Base-by-base conservation (phyloP, 371 early-diverging fungal species). In the Parasitella parasitica region DNA sequence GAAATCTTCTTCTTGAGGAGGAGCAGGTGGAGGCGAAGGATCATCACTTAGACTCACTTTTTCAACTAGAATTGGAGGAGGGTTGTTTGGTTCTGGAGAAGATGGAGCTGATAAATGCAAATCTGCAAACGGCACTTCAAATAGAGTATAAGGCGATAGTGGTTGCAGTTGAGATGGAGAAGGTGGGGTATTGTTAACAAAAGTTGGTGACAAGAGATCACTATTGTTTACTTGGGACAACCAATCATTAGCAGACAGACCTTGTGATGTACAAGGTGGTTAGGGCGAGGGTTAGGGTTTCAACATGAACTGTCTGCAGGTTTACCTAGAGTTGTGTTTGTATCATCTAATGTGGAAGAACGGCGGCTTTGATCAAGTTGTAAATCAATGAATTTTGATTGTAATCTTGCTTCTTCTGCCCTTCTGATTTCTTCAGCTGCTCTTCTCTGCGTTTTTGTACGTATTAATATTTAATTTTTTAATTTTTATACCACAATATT, bases 351-450 rank as follows among this genome's bases (percentile, higher is more conserved):
- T 32, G 71, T 39, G n/a, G 70, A 71, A 12, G 72, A 63, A 4
- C 70, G 67, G 15, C 72, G 67, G 13, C 49, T 59, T 28, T 76
- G 73, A 11, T 71, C 71, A 16, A 71, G 53, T 50, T 72, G 66
- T 32, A 80, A 65, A 55, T 80, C 81, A 53, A 80, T 66, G 43
- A 72, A 76, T 48, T 80, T 80, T 18, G 67, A 49, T 36, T 75
- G 76, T 46, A 77, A 57, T 41, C 71, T 67, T 15, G 78, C 76
- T 57, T 77, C 74, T 63, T 80, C 81, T 26, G 76, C 76, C 49
- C 66, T 61, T 11, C 77, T 72, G 6, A 77, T 35, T 61, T 80
- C 81, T 53, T 80, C 81, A 32, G 81, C 81, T 26, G 74, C 70
- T 54, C 74, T 73, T 69, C 73, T 57, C 81, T 80, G 58, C 24